A percentile compares a stretch with the other conserved stretches of the same genome.
phyloP scores from a whole-genome alignment of 805 yeast species.

The Ogataea philodendri region DNA sequence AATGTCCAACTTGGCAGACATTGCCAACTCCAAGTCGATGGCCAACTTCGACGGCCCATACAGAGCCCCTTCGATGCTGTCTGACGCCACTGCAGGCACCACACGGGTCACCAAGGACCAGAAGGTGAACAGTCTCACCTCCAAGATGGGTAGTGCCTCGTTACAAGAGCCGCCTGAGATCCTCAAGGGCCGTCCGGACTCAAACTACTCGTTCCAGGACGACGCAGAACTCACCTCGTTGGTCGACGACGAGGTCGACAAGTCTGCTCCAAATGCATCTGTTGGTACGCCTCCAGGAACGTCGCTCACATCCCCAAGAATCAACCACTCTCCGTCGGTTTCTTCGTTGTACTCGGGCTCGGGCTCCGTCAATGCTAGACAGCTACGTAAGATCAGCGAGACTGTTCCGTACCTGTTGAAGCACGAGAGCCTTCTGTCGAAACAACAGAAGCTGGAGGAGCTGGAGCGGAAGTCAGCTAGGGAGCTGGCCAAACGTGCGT shows the following conservation, averaged over 20 bases:
- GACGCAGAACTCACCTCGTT: constrained; percentile 27
- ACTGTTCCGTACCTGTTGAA: constrained; percentile 82
- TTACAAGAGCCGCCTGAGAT: constrained; percentile 19
- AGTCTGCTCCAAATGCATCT: constrained; percentile 13
- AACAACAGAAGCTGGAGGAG: constrained; percentile 77
- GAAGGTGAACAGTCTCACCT: constrained; percentile 15
- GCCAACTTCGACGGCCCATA: constrained; percentile 22
- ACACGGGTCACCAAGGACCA: constrained; percentile 15
- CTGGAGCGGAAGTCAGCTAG: constrained; percentile 74
- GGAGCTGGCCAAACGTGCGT: constrained; percentile 72
- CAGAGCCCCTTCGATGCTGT: constrained; percentile 13
- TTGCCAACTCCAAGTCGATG: constrained; percentile 37
- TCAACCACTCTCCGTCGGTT: constrained; percentile 24
- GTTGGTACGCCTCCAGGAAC: constrained; percentile 13
- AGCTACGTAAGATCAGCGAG: constrained; percentile 73
- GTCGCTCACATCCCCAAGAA: constrained; percentile 24
- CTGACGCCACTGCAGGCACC: constrained; percentile 12
- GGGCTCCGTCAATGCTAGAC: constrained; percentile 47
- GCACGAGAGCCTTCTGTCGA: constrained; percentile 70
- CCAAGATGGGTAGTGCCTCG: constrained; percentile 16
- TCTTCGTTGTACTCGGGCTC: constrained; percentile 25
- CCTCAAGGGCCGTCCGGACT: constrained; percentile 18
- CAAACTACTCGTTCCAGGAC: constrained; percentile 24
- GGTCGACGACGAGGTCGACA: constrained; percentile 17
- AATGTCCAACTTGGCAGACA: constrained; percentile 60